Percentiles rank a stretch among this genome's conserved stretches.
Evolutionary conservation across 768 basidiomycete genomes (phyloP).

Genomic region (Xerocomellus chrysenteron): DNA sequence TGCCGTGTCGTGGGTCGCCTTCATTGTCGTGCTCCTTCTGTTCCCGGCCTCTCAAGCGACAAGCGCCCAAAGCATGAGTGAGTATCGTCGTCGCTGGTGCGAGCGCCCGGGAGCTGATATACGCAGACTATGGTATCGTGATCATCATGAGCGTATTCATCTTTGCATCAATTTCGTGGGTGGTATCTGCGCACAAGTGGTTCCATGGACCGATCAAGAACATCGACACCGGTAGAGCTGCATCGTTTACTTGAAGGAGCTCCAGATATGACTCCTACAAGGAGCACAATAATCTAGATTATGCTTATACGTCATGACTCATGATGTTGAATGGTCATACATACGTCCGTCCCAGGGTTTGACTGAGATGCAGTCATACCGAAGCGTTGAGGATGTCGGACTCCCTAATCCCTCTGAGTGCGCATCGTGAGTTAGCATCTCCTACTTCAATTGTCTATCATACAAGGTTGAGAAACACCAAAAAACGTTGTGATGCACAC

Average conservation of each 20-base stretch:
- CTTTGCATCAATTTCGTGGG: conserved; percentile 64
- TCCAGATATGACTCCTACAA: neutral
- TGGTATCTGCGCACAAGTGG: conserved; percentile 67
- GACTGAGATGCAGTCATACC: neutral
- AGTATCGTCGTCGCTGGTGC: conserved; percentile 20
- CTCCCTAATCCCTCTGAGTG: neutral
- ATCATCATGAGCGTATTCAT: conserved; percentile 64
- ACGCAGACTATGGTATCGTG: conserved; percentile 64
- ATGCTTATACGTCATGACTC: neutral
- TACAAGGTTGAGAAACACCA: conserved; percentile 1
- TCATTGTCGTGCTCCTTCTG: conserved; percentile 57
- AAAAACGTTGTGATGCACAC: neutral
- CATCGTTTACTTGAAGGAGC: conserved; percentile 12
- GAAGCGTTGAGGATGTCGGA: neutral
- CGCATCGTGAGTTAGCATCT: neutral
- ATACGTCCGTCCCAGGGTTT: neutral
- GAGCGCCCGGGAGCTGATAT: neutral
- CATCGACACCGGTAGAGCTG: conserved; percentile 28
- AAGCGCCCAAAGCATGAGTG: conserved; percentile 54
- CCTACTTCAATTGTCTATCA: neutral
- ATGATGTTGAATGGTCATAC: neutral
- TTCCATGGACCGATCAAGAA: conserved; percentile 65
- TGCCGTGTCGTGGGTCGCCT: conserved; percentile 65
- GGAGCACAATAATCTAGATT: neutral
- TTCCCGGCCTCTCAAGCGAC: conserved; percentile 49